phyloP scores from a whole-genome alignment of 2,329 filamentous ascomycete species.

The Thelonectria rubi region DNA sequence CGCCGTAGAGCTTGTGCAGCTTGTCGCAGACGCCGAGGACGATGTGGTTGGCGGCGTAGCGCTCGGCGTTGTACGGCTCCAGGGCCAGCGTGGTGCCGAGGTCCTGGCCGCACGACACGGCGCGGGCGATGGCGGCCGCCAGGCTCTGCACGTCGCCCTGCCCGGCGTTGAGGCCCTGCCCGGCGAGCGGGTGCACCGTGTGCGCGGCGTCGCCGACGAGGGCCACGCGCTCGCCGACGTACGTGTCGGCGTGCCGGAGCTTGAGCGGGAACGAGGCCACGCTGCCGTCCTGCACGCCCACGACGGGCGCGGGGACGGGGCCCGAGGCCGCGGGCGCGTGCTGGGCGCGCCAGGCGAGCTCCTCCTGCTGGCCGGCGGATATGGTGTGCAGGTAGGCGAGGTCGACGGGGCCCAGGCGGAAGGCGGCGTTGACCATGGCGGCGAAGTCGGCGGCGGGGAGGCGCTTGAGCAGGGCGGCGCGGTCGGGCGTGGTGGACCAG shows the following conservation, averaged over 20 bases:
- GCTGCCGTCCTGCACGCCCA: constrained; percentile 78
- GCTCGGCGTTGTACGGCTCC: constrained; percentile 81
- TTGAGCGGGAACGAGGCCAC: constrained; percentile 91
- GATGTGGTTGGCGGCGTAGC: constrained; percentile 83
- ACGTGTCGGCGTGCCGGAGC: constrained; percentile 92
- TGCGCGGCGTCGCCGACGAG: constrained; percentile 95
- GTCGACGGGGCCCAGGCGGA: constrained; percentile 82
- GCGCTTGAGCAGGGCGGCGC: constrained; percentile 81
- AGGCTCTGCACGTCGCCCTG: constrained; percentile 88
- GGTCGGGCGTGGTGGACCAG: constrained; percentile 89
- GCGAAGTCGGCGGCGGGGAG: constrained; percentile 78
- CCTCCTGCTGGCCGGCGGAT: constrained; percentile 68
- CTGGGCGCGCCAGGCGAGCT: constrained; percentile 83
- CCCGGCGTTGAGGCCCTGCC: constrained; percentile 93
- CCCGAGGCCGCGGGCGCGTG: constrained; percentile 68
- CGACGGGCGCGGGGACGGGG: constrained; percentile 71
- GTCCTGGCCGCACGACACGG: constrained; percentile 85
- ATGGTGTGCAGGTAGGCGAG: constrained; percentile 82
- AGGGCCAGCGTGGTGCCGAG: constrained; percentile 81
- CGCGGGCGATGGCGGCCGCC: constrained; percentile 76
- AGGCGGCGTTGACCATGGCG: constrained; percentile 92
- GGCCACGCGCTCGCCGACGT: constrained; percentile 88
- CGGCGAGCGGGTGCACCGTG: constrained; percentile 92
- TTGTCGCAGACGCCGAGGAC: constrained; percentile 87
- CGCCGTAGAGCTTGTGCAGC: constrained; percentile 90